Base-by-base conservation (phyloP, 2,329 filamentous ascomycete genomes). In the Penicillium sp. region DNA sequence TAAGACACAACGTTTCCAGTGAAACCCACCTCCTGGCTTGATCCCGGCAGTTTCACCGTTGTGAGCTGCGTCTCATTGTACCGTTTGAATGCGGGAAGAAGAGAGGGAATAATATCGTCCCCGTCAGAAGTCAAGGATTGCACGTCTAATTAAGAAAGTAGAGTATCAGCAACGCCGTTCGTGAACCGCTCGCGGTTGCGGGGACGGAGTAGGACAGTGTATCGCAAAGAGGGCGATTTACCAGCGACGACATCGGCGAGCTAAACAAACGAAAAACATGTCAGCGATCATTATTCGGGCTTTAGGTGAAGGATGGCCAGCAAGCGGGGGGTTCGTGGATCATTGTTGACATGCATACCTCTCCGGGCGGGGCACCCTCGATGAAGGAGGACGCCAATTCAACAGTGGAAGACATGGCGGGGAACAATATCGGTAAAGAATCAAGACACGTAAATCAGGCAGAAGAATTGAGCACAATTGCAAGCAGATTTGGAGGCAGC, bases 11-110 rank as follows among this genome's bases (percentile, higher is more conserved):
- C 30, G 27, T 19, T 16, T n/a, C 2, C 11, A 16, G 18, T 31
- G 27, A 19, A 12, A 41, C 75, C 46, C 66, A 95, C 89, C 73
- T 86, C 74, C 69, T 89, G 84, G 70, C 83, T 92, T 67, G 87
- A 83, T 27, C 90, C 90, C 0, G 92, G 92, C 48, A 99, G 81
- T 78, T 95, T 95, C 54, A 89, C 86, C 13, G 90, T 90, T 41
- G 84, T 75, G 70, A 96, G 87, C 72, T 99, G 93, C 72, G 91
- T 87, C 73, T 99, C 92, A 64, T 97, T 96, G 80, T 99, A 97
- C 72, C 87, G 89, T 73, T 91, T 79, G 69, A 95, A 95, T 0
- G 93, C 90, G 0, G 90, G 88, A 6, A 79, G 81, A 45, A 96
- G 85, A 56, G 87, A 83, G 52, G 82, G 75, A 47, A 91, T 75